Base-by-base conservation (phyloP, 441 rosid species). In the Euphorbia celastroides region DNA sequence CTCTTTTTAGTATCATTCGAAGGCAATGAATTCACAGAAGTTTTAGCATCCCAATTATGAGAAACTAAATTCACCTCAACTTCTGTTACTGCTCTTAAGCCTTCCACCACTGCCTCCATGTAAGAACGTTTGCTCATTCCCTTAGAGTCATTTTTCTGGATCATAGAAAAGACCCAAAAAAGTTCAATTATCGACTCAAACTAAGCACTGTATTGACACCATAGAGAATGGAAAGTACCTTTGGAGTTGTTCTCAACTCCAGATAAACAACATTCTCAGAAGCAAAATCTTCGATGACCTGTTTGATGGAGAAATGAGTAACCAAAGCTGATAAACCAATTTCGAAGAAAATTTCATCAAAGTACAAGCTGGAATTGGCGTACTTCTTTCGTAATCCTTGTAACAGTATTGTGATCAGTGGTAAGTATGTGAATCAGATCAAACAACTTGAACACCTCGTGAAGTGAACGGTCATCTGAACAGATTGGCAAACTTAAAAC, bases 41-140 rank as follows among this genome's bases (percentile, higher is more conserved):
- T 71, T 32, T 38, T 52, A 41, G 68, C 54, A 69, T 73, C 73
- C 65, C 67, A 46, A 22, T 65, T 71, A 58, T 48, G 63, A 27
- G 79, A 63, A 65, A 55, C 26, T 66, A 84, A 88, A 79, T 86
- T 87, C 70, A 89, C 65, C 62, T 89, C 92, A 3, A 89, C 91
- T 32, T 79, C 76, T 68, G 64, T 77, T 31, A 87, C 77, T 51
- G 86, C 72, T 77, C 72, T 86, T 64, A 94, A 70, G 66, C 99
- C 99, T 75, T 86, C 71, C 27, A 93, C 36, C 67, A 93, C 97
- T 0, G 99, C 97, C 63, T 88, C 96, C 86, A 93, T 87, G 78
- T 93, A 93, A 17, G 99, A 90, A 11, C 88, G 85, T 64, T 94
- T 94, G 83, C 82, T 92, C 99, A 94, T 94, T 75, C 94, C 96